A percentile compares a stretch with the other conserved stretches of the same genome.
Evolutionary conservation across 495 filamentous ascomycete genomes (phyloP).

Genomic region (Neurospora sp.): DNA sequence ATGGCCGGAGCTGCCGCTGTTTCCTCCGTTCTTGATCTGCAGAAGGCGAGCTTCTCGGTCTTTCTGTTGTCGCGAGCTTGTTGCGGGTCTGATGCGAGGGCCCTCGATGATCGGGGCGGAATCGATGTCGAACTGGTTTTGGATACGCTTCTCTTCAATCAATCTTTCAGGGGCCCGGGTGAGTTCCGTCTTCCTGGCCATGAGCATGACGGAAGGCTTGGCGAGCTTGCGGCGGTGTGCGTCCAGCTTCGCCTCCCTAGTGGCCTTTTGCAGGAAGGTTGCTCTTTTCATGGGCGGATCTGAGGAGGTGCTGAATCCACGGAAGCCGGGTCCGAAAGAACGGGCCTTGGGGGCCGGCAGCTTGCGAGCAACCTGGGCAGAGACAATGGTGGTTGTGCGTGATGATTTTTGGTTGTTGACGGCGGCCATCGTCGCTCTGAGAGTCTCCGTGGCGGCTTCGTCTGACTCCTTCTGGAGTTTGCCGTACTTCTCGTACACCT

Average conservation of each 20-base stretch:
- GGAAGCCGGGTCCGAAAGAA: background rate
- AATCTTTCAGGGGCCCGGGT: conserved; percentile 26
- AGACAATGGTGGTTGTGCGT: conserved; percentile 19
- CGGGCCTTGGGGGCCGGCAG: conserved; percentile 8
- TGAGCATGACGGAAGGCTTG: conserved; percentile 14
- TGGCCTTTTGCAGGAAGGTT: conserved; percentile 11
- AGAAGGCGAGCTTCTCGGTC: conserved; percentile 19
- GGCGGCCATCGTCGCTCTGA: conserved; percentile 22
- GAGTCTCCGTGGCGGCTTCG: conserved; percentile 34
- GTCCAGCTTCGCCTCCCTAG: conserved; percentile 1
- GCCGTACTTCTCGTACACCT: conserved; percentile 29
- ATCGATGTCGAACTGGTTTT: conserved; percentile 13
- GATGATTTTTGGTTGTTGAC: conserved; percentile 19
- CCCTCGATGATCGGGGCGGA: conserved; percentile 1
- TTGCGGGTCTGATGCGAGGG: background rate
- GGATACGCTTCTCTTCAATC: conserved; percentile 24
- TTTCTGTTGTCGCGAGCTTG: background rate
- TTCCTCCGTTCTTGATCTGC: conserved; percentile 12
- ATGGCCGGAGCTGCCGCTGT: background rate
- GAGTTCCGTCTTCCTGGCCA: conserved; percentile 19
- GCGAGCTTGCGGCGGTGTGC: conserved; percentile 12
- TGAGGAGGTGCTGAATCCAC: background rate
- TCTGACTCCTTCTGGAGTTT: conserved; percentile 37
- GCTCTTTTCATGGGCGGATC: conserved; percentile 2
- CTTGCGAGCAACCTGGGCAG: conserved; percentile 8